Evolutionary conservation across 371 early-diverging fungal genomes (phyloP), one percentile per base, ranked within the genome.

Genomic region (Fennellomyces sp.): DNA sequence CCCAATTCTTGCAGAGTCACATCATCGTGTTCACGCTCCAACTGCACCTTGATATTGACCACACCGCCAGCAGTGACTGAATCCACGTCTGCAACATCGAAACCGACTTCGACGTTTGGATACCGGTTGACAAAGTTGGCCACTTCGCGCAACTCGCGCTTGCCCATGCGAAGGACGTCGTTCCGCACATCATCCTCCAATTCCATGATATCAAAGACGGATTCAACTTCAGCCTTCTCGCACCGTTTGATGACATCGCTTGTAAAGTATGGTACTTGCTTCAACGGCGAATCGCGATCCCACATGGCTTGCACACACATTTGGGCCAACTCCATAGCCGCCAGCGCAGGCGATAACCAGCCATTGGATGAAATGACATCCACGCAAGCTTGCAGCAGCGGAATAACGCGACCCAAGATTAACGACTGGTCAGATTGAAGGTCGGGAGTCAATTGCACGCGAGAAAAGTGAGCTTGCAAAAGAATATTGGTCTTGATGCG

Each of bases 221-320:
- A 83, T 58, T 91, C 93, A 19, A 94, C 91, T 0, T 81, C 86
- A 26, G 74, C 61, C 17, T 72, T 73, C 61, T 88, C 83, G 64
- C 90, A 89, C 5, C 84, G 76, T 53, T 85, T 82, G 71, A 96
- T 87, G 15, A 88, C 67, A 0, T 86, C 88, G 27, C 56, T 56
- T 4, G 82, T 85, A 70, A 98, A 81, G 73, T 90, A 90, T 36
- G 99, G 99, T 11, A 98, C 70, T 76, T 98, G 99, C 53, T 90
- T 88, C 60, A 97, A 79, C 29, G 92, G 90, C 33, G 95, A 92
- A 63, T 96, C 95, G 15, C 86, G 83, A 70, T 95, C 92, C 98
- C 98, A 97, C 63, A 95, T 81, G n/a, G 97, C 97, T 81, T 97
- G 97, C 10, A 97, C 95, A 50, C 78, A 75, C 97, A 97, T 97